A percentile compares a stretch with the other conserved stretches of the same genome.
These are phyloP conservation scores for Fusarium circinatum DNA, from an alignment of 2,329 filamentous ascomycete genomes.

Conservation along the genomic window DNA sequence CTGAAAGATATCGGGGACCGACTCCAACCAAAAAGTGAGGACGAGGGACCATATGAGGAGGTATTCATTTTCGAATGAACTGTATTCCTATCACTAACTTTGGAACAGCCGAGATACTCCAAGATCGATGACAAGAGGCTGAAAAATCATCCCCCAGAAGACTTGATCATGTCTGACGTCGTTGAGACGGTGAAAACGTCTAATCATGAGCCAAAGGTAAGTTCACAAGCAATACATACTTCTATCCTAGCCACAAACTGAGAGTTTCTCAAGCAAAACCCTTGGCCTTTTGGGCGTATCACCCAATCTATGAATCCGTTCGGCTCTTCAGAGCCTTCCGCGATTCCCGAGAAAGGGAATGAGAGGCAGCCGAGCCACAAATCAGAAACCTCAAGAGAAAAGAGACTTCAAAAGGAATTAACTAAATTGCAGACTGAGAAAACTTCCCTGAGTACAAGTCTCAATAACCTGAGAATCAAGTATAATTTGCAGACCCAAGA, in stretches of 20 bases:
- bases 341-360: rapidly evolving
- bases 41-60: background rate
- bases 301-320: background rate
- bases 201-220: background rate
- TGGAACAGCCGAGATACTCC: background rate
- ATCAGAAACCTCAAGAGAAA: background rate
- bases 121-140: background rate
- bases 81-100: background rate
- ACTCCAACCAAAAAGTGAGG: background rate
- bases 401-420: background rate
- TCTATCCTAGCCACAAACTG: background rate
- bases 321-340: background rate
- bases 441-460: background rate
- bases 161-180: background rate
- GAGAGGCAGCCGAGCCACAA: background rate
- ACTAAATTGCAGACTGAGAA: background rate
- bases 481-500: background rate
- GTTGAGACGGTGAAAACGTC: background rate
- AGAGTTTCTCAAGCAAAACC: background rate
- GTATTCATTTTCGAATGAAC: background rate
- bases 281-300: background rate
- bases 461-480: background rate
- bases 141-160: background rate
- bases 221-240: rapidly evolving
- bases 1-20: background rate